phyloP scores from a whole-genome alignment of 352 stramenopile species.

The Globisporangium acanthophoron region DNA sequence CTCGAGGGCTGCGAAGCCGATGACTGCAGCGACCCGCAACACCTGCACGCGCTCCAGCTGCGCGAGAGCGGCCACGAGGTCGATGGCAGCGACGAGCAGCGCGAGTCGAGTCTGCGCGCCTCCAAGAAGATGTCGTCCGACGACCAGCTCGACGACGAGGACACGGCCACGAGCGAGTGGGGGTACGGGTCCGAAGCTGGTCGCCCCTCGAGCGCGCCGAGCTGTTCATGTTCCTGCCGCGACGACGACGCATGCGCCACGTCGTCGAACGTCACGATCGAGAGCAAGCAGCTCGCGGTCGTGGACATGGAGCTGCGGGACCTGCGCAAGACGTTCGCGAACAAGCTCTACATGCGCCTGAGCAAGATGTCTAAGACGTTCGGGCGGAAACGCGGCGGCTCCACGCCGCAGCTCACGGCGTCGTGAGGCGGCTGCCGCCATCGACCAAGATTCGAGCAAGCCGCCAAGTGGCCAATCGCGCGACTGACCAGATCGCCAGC shows the following conservation, averaged over 20 bases:
- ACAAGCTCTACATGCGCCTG: conserved; percentile 47
- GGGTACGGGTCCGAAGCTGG: conserved; percentile 29
- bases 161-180: conserved; percentile 28
- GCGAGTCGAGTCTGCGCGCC: conserved; percentile 12
- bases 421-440: conserved; percentile 3
- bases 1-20: conserved; percentile 12
- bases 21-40: conserved; percentile 14
- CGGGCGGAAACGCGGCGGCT: conserved; percentile 15
- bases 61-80: conserved; percentile 15
- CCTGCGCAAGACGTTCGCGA: conserved; percentile 52
- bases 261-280: conserved; percentile 47
- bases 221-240: conserved; percentile 37
- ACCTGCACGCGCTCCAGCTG: conserved; percentile 7
- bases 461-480: neutral
- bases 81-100: conserved; percentile 11
- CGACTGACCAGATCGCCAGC: neutral
- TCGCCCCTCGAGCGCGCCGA: conserved; percentile 33
- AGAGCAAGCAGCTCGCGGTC: conserved; percentile 60
- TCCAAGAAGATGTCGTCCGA: conserved; percentile 29
- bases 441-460: neutral
- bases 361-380: conserved; percentile 37
- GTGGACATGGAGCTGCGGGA: conserved; percentile 62
- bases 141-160: conserved; percentile 30
- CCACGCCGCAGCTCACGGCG: conserved; percentile 10
- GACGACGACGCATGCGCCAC: conserved; percentile 35